phyloP scores from a whole-genome alignment of 345 rosid genomes.

The Laguncularia racemosa region DNA sequence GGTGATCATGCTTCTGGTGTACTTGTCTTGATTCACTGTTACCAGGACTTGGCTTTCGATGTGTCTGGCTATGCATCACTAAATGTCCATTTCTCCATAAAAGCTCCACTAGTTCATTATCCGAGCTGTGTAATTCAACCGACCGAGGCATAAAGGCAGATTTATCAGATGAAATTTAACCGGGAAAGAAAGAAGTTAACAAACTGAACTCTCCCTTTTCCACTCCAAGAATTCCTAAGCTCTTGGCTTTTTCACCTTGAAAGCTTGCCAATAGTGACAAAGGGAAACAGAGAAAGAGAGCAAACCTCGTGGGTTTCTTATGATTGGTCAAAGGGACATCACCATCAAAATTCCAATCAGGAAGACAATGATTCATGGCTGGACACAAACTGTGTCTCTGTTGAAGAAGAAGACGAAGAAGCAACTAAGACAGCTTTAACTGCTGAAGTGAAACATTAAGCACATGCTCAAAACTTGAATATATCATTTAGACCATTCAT shows the following conservation, averaged over 20 bases:
- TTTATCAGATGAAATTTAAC: background rate
- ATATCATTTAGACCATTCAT: background rate
- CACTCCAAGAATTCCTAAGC: background rate
- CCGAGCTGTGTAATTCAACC: constrained; percentile 29
- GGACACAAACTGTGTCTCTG: constrained; percentile 15
- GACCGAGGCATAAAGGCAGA: constrained; percentile 5
- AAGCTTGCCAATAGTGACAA: background rate
- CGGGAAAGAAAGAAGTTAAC: background rate
- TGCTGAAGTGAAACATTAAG: background rate
- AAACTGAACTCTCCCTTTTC: background rate
- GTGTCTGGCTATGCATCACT: constrained; percentile 51
- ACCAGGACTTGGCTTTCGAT: constrained; percentile 22
- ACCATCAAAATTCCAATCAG: constrained; percentile 51
- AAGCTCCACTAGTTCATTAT: constrained; percentile 58
- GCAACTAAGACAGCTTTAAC: constrained; percentile 1
- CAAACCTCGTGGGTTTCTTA: constrained; percentile 39
- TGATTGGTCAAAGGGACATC: constrained; percentile 29
- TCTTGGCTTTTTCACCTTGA: background rate
- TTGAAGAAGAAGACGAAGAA: constrained; percentile 5
- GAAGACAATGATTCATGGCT: constrained; percentile 48
- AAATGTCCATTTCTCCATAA: constrained; percentile 64
- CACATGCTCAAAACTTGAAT: too few species aligned
- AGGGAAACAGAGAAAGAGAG: constrained; percentile 2
- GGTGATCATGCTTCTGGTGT: constrained; percentile 13
- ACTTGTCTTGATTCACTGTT: constrained; percentile 17